Evolutionary conservation across 2,329 filamentous ascomycete species (phyloP).

Genomic region (Pezicula rhizophila): DNA sequence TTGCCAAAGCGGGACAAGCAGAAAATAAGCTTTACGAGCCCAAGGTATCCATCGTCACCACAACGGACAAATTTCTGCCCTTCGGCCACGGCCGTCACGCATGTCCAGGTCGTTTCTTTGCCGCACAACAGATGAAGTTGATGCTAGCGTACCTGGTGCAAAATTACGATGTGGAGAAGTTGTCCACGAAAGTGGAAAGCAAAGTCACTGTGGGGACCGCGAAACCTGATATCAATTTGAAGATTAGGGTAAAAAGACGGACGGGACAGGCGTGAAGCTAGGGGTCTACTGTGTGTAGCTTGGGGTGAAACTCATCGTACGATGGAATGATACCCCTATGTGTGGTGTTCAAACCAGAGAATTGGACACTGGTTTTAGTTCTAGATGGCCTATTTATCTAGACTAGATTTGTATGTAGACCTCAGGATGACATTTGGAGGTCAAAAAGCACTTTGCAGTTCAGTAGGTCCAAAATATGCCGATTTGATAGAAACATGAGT

Average conservation of each 20-base stretch:
- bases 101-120: constrained; percentile 13
- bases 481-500: too few species aligned
- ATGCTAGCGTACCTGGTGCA: constrained; percentile 8
- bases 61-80: constrained; percentile 3
- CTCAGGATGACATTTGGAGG: too few species aligned
- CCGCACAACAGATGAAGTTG: constrained; percentile 7
- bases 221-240: background rate
- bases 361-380: background rate
- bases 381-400: background rate
- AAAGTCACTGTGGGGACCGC: background rate
- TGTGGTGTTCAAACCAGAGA: background rate
- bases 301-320: background rate
- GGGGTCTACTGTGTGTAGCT: background rate
- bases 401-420: background rate
- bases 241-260: background rate
- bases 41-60: constrained; percentile 2
- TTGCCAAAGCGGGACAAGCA: background rate
- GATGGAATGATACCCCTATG: background rate
- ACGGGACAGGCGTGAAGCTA: background rate
- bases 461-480: too few species aligned
- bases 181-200: background rate
- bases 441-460: too few species aligned
- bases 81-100: constrained; percentile 11
- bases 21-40: background rate
- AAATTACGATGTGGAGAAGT: constrained; percentile 8